A percentile compares a stretch with the other conserved stretches of the same genome.
Evolutionary conservation across 2,329 filamentous ascomycete species (phyloP).

Genomic region (Aspergillus fumigatiaffinis): DNA sequence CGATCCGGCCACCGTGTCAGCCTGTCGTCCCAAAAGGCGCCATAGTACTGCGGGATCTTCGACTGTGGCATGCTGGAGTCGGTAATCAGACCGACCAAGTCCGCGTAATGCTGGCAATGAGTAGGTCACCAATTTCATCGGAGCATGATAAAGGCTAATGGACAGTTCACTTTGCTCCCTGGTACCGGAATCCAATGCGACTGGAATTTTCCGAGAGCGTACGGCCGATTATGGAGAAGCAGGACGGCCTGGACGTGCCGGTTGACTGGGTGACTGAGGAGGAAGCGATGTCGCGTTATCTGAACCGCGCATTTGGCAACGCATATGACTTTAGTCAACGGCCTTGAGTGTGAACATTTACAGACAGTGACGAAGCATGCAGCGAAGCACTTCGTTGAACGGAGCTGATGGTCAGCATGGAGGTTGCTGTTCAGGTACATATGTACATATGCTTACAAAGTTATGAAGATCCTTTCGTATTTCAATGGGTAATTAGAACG

Average conservation of each 20-base stretch:
- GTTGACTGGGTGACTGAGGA: slow-evolving; percentile 45
- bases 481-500: too few relatives aligned
- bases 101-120: slow-evolving; percentile 58
- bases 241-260: slow-evolving; percentile 47
- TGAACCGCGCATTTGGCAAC: slow-evolving; percentile 58
- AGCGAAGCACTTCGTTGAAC: too few relatives aligned
- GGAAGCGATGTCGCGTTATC: slow-evolving; percentile 45
- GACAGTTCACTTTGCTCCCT: background rate
- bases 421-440: too few relatives aligned
- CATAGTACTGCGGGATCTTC: slow-evolving; percentile 56
- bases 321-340: slow-evolving; percentile 59
- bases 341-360: background rate
- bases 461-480: too few relatives aligned
- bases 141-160: slow-evolving; percentile 8
- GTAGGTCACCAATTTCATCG: slow-evolving; percentile 1
- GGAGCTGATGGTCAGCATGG: too few relatives aligned
- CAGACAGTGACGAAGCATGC: too few relatives aligned
- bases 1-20: slow-evolving; percentile 46
- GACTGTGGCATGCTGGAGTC: slow-evolving; percentile 63
- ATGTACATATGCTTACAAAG: too few relatives aligned
- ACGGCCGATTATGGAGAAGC: slow-evolving; percentile 41
- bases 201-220: slow-evolving; percentile 53
- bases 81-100: slow-evolving; percentile 46
- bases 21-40: slow-evolving; percentile 53
- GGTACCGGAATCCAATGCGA: background rate